Conservation (phyloP, 306 rosid genomes). For the Herpetospermum pedunculosum region DNA sequence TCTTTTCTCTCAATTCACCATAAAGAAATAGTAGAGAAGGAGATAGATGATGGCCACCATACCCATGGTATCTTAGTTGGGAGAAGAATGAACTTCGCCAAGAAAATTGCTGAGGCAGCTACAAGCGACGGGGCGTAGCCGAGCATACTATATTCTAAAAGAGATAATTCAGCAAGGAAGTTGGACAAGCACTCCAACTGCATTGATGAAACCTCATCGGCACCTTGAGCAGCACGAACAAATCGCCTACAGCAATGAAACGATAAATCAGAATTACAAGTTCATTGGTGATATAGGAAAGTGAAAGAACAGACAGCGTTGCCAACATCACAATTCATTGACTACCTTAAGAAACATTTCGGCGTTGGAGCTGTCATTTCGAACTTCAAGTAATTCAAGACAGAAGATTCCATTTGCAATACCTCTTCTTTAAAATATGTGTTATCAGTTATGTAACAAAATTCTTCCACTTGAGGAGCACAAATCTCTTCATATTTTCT, state of each 20-base stretch:
- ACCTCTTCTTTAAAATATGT: slow-evolving; percentile 95
- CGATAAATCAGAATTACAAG: not conserved
- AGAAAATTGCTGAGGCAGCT: slow-evolving; percentile 85
- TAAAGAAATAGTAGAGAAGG: not conserved
- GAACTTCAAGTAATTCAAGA: slow-evolving; percentile 79
- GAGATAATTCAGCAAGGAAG: slow-evolving; percentile 76
- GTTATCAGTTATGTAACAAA: slow-evolving; percentile 91
- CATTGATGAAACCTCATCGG: slow-evolving; percentile 57
- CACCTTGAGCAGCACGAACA: slow-evolving; percentile 82
- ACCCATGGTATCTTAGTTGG: slow-evolving; percentile 91
- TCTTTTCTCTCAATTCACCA: not conserved
- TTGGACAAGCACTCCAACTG: slow-evolving; percentile 85
- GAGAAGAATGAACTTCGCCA: slow-evolving; percentile 51
- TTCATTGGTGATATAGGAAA: not conserved
- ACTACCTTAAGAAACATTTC: slow-evolving; percentile 75
- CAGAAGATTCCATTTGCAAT: slow-evolving; percentile 82
- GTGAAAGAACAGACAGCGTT: not conserved
- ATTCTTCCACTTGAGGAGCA: slow-evolving; percentile 98
- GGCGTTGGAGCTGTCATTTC: slow-evolving; percentile 97
- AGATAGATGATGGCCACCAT: slow-evolving; percentile 5
- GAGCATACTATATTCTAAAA: slow-evolving; percentile 79
- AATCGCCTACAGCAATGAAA: slow-evolving; percentile 41
- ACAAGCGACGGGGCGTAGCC: slow-evolving; percentile 65
- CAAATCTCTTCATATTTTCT: slow-evolving; percentile 97
- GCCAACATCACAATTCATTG: not conserved